Percentiles rank a stretch among this genome's conserved stretches.
phyloP scores from a whole-genome alignment of 2,329 filamentous ascomycete genomes.

The Fusarium begoniae region DNA sequence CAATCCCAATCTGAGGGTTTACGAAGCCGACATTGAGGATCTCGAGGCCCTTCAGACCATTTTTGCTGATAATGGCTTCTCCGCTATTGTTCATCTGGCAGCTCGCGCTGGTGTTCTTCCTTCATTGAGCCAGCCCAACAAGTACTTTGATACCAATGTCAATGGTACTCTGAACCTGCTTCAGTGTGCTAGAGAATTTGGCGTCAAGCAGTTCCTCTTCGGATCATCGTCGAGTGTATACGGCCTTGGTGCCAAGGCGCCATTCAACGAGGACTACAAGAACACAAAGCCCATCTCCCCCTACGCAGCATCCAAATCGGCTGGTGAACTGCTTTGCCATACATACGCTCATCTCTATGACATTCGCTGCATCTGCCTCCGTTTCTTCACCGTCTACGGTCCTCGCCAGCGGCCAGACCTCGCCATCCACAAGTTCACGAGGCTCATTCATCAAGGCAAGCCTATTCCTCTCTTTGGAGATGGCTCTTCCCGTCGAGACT shows the following conservation, averaged over 20 bases:
- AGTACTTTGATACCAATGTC: conserved; percentile 12
- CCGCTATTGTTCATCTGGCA: neutral
- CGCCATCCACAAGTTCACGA: conserved; percentile 12
- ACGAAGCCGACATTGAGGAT: conserved; percentile 13
- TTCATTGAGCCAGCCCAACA: neutral
- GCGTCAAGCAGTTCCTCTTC: conserved; percentile 4
- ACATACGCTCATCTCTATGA: conserved; percentile 6
- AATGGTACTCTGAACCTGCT: conserved; percentile 11
- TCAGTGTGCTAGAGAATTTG: conserved; percentile 5
- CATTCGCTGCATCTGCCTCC: conserved; percentile 12
- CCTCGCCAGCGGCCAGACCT: conserved; percentile 10
- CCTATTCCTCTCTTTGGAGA: conserved; percentile 7
- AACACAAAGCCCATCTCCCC: neutral
- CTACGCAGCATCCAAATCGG: conserved; percentile 4
- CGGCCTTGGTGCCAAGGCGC: neutral
- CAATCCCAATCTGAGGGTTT: neutral
- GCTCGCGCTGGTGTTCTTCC: conserved; percentile 12
- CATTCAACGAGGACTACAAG: conserved; percentile 3
- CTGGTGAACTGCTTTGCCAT: neutral
- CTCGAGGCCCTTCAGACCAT: neutral
- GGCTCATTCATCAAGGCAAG: conserved; percentile 10
- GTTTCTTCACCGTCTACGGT: conserved; percentile 15
- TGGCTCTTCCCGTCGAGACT: neutral
- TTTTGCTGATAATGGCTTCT: neutral
- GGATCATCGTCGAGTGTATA: conserved; percentile 14